Base-by-base conservation (phyloP, 345 rosid species). In the Firmiana major region DNA sequence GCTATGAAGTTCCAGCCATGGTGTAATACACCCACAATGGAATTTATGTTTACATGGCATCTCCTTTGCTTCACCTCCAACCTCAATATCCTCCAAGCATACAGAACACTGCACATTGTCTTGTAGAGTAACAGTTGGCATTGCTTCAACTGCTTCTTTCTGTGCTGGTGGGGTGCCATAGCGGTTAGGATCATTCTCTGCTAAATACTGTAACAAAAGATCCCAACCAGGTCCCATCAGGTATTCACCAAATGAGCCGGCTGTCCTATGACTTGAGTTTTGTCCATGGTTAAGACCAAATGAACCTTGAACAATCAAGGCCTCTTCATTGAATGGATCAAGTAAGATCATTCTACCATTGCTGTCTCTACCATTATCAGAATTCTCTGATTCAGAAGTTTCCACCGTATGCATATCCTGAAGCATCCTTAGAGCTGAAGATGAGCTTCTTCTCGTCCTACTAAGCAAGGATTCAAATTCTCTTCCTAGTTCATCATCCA, bases 1-100 rank as follows among this genome's bases (percentile, higher is more conserved):
- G 67, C 92, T 80, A 66, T 88, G 93, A 69, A 84, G 84, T 63
- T 84, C 86, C 0, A 91, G 89, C 95, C 95, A 91, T 0, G 89
- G 87, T 58, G 79, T 36, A 74, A 91, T 86, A 40, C 95, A 91
- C 5, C 9, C 78, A 24, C 26, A n/a, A 73, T 91, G 93, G 75
- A 89, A 91, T 73, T 86, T 87, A 65, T 91, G 93, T 71, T 86
- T 88, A 71, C 89, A 91, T 2, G 90, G 88, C 86, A 87, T 88
- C 78, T 86, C 87, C 80, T 85, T 88, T 11, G 90, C 98, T 76
- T 86, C 86, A 67, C 68, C 75, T 74, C 92, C 98, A 55, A 86
- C 77, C 42, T 81, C 85, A 55, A 93, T 85, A 40, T 87, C 92
- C 70, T 90, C 90, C 80, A 90, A 60, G 42, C 92, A 87, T 1